Evolutionary conservation across 2,329 filamentous ascomycete genomes (phyloP).

Genomic region (Phialophora tarda): DNA sequence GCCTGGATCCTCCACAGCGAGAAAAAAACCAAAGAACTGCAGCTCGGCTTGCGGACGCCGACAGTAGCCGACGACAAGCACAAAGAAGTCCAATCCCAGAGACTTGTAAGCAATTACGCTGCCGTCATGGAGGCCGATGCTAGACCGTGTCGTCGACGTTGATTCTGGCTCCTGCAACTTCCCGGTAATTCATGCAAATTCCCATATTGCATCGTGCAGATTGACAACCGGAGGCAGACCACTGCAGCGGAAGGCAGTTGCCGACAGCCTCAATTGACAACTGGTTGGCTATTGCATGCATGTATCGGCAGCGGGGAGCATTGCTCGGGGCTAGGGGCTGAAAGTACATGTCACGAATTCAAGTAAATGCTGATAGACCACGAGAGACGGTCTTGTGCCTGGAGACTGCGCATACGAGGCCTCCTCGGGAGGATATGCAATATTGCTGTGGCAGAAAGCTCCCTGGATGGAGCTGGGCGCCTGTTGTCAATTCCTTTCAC

Average conservation of each 20-base stretch:
- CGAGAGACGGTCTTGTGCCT: too few species aligned
- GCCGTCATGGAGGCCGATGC: neutral
- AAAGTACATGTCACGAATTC: too few species aligned
- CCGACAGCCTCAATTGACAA: neutral
- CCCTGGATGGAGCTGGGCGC: neutral
- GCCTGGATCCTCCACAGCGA: neutral
- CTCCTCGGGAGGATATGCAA: too few species aligned
- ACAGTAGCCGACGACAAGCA: neutral
- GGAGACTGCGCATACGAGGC: too few species aligned
- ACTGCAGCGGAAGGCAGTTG: neutral
- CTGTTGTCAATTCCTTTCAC: too few species aligned
- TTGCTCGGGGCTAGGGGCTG: neutral
- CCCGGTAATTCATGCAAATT: neutral
- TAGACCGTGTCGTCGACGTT: neutral
- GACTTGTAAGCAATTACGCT: neutral
- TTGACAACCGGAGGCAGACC: neutral
- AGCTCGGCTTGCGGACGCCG: neutral
- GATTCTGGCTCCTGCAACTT: slow-evolving; percentile 5
- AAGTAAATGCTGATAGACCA: too few species aligned
- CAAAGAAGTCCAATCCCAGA: neutral
- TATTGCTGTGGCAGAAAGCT: neutral
- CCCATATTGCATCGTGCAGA: neutral
- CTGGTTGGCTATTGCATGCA: neutral
- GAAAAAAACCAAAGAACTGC: neutral
- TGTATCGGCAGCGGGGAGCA: neutral